Conservation (phyloP, 2,329 filamentous ascomycete genomes). For the Scytalidium sp. region DNA sequence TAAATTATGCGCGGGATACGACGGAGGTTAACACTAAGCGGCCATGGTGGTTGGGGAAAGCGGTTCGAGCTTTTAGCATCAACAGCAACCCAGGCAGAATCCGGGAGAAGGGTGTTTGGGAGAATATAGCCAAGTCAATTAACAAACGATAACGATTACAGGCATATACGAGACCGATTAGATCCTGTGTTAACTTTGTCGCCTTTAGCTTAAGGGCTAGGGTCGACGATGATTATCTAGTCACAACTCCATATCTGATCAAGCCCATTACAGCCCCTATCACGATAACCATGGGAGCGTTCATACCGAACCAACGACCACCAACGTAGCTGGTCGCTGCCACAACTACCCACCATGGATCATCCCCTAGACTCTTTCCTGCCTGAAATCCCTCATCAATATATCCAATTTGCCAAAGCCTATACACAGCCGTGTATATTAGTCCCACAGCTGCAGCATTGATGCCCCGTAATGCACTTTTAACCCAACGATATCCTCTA, state of each 20-base stretch:
- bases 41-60: slow-evolving; percentile 25
- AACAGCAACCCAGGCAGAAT: slow-evolving; percentile 18
- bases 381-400: slow-evolving; percentile 44
- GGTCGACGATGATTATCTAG: not conserved
- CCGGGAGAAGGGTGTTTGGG: slow-evolving; percentile 23
- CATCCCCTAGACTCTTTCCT: slow-evolving; percentile 51
- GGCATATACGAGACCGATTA: not conserved
- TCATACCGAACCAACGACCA: slow-evolving; percentile 44
- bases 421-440: slow-evolving; percentile 62
- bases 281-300: slow-evolving; percentile 40
- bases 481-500: slow-evolving; percentile 42
- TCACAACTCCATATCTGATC: slow-evolving; percentile 42
- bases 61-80: slow-evolving; percentile 24
- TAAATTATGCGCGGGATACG: slow-evolving; percentile 25
- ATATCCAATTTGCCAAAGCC: slow-evolving; percentile 60
- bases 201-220: not conserved
- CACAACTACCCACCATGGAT: slow-evolving; percentile 64
- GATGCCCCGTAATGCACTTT: slow-evolving; percentile 48
- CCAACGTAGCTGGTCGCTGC: slow-evolving; percentile 46
- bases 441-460: slow-evolving; percentile 60
- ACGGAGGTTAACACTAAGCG: slow-evolving; percentile 15
- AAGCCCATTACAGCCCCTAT: slow-evolving; percentile 44
- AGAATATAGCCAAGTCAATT: slow-evolving; percentile 15
- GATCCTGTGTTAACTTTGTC: not conserved
- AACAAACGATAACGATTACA: not conserved